These are phyloP conservation scores for Pichia pseudocactophila DNA, from an alignment of 805 yeast genomes.

Conservation along the genomic window DNA sequence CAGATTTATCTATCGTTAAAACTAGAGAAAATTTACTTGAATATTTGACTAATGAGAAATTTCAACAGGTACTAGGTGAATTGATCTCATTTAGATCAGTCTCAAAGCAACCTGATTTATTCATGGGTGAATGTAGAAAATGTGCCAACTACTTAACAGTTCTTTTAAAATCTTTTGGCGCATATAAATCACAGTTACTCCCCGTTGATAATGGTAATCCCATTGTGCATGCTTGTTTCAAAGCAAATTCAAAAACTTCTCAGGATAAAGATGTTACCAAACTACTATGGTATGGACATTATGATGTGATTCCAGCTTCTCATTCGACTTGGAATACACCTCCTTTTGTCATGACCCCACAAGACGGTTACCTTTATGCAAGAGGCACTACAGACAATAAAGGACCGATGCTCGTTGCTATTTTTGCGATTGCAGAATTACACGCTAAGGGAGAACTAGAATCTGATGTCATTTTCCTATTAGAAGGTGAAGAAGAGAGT, in stretches of 20 bases:
- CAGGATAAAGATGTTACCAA: conserved; percentile 25
- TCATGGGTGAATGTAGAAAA: conserved; percentile 70
- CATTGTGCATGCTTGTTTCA: conserved; percentile 67
- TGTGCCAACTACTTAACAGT: conserved; percentile 72
- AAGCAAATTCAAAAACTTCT: conserved; percentile 30
- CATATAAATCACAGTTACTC: conserved; percentile 52
- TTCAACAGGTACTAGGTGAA: conserved; percentile 52
- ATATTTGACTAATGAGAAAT: conserved; percentile 33
- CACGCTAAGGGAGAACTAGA: conserved; percentile 40
- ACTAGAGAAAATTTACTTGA: not conserved
- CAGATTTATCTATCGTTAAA: not conserved
- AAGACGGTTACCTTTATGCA: conserved; percentile 80
- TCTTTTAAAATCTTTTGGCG: conserved; percentile 61
- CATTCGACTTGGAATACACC: conserved; percentile 60
- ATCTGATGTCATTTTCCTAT: conserved; percentile 69
- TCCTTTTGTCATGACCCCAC: conserved; percentile 68
- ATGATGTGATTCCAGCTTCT: conserved; percentile 84
- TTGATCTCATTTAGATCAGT: conserved; percentile 69
- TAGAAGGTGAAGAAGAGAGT: conserved; percentile 95
- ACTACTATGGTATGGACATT: conserved; percentile 89
- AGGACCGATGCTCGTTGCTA: conserved; percentile 84
- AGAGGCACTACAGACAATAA: conserved; percentile 93
- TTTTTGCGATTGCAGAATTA: conserved; percentile 77
- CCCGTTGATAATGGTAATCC: conserved; percentile 81
- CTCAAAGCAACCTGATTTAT: conserved; percentile 59